Percentiles rank a stretch among this genome's conserved stretches.
phyloP scores from a whole-genome alignment of 306 rosid genomes.

The Comarum palustre region DNA sequence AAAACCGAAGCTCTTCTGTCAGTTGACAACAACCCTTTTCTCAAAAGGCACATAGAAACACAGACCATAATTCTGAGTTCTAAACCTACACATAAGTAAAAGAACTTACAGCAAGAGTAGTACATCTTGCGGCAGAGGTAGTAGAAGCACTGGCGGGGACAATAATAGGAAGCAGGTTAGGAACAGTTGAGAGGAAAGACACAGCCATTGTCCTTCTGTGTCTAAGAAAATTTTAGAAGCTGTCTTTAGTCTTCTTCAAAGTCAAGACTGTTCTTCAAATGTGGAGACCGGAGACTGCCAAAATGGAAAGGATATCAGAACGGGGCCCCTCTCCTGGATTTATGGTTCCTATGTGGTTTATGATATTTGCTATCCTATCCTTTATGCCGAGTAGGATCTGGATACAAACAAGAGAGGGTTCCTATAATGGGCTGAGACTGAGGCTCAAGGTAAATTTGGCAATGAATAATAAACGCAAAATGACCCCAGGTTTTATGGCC shows the following conservation, averaged over 20 bases:
- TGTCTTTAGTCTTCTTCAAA: background rate
- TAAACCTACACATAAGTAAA: background rate
- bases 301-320: slow-evolving; percentile 10
- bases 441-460: background rate
- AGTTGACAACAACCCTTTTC: slow-evolving; percentile 17
- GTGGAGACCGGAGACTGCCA: slow-evolving; percentile 13
- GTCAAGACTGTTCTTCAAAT: background rate
- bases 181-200: slow-evolving; percentile 60
- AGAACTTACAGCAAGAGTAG: slow-evolving; percentile 53
- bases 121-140: slow-evolving; percentile 31
- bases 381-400: slow-evolving; percentile 17
- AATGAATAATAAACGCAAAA: background rate
- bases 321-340: slow-evolving; percentile 8
- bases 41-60: background rate
- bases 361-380: slow-evolving; percentile 37
- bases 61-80: background rate
- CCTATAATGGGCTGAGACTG: background rate
- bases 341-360: slow-evolving; percentile 7
- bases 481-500: no score
- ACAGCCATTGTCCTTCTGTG: slow-evolving; percentile 47
- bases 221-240: slow-evolving; percentile 7
- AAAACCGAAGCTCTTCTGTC: background rate
- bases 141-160: slow-evolving; percentile 28
- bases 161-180: slow-evolving; percentile 47
- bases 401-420: background rate